Percentiles rank a stretch among this genome's conserved stretches.
Evolutionary conservation across 1,284 basidiomycete genomes (phyloP).

Genomic region (Fomitopsis palustris): DNA sequence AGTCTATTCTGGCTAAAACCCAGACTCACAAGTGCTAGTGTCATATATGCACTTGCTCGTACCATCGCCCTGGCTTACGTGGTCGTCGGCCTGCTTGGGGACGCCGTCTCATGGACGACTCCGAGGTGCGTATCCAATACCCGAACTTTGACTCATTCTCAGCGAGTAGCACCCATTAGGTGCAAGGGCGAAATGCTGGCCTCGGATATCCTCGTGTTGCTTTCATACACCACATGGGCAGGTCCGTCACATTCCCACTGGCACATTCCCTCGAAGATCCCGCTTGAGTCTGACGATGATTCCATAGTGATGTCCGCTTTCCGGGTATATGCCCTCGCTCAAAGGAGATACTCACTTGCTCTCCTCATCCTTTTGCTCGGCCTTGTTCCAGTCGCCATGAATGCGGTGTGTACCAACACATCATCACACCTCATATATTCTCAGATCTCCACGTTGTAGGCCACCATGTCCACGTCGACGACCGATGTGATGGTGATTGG

Average conservation of each 20-base stretch:
- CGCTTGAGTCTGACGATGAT: neutral
- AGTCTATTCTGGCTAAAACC: slow-evolving; percentile 5
- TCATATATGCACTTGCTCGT: slow-evolving; percentile 4
- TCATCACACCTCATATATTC: neutral
- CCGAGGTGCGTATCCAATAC: neutral
- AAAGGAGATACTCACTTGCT: neutral
- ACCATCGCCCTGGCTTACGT: neutral
- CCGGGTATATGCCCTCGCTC: slow-evolving; percentile 1
- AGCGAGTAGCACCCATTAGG: neutral
- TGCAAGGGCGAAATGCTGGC: neutral
- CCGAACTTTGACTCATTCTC: neutral
- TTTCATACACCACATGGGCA: neutral
- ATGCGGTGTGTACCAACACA: neutral
- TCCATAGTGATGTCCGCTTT: neutral
- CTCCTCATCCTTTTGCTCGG: neutral
- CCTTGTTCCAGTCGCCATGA: neutral
- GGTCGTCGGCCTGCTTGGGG: neutral
- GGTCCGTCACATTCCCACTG: neutral
- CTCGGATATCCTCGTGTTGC: neutral
- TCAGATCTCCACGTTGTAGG: too few relatives aligned
- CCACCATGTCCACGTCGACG: neutral
- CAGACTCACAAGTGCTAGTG: neutral
- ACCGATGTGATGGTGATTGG: neutral
- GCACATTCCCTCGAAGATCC: neutral
- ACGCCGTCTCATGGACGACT: neutral